phyloP scores from a whole-genome alignment of 2,329 filamentous ascomycete genomes.

The Xylaria sp. region DNA sequence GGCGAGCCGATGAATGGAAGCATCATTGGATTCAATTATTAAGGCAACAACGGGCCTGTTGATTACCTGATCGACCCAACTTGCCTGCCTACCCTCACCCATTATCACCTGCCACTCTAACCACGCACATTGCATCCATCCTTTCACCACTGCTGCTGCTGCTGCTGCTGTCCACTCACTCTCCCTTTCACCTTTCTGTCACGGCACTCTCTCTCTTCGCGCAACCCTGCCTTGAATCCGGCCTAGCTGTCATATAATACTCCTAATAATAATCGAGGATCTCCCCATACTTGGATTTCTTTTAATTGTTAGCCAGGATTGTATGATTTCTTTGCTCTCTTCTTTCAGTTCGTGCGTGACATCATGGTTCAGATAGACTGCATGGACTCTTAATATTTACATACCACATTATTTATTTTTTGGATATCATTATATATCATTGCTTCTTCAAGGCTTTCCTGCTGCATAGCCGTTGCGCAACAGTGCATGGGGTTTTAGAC shows the following conservation, averaged over 20 bases:
- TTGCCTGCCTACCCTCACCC: not conserved
- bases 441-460: not conserved
- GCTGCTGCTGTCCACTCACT: not conserved
- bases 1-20: constrained; percentile 14
- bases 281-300: not conserved
- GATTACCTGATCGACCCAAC: not conserved
- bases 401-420: not conserved
- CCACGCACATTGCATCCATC: not conserved
- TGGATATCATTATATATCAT: not conserved
- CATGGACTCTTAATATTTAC: not conserved
- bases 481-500: not conserved
- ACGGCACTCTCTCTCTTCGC: too few relatives aligned
- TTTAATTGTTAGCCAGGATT: not conserved
- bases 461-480: not conserved
- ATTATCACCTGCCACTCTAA: not conserved
- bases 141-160: not conserved
- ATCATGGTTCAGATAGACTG: not conserved
- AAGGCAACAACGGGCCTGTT: not conserved
- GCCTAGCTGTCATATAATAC: not conserved
- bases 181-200: too few relatives aligned
- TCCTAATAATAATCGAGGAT: not conserved
- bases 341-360: not conserved
- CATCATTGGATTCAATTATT: constrained; percentile 13
- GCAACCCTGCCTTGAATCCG: not conserved
- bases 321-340: not conserved